These are phyloP conservation scores for Nakazawaea ernobii DNA, from an alignment of 805 yeast species.

Conservation along the genomic window DNA sequence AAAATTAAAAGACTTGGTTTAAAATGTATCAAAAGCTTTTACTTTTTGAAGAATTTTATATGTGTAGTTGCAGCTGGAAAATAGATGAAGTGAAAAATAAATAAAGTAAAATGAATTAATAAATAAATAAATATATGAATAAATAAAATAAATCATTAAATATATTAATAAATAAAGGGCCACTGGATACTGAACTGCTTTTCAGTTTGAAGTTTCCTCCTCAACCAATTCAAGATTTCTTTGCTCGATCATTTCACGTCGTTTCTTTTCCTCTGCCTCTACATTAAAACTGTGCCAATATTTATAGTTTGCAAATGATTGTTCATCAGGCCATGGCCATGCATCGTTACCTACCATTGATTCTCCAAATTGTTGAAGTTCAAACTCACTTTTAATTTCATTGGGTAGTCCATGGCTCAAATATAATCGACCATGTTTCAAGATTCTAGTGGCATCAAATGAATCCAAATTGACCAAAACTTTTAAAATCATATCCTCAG, in stretches of 20 bases:
- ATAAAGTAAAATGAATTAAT: too few relatives aligned
- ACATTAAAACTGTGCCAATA: not conserved
- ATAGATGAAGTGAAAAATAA: not conserved
- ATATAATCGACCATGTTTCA: constrained; percentile 3
- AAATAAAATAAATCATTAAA: not conserved
- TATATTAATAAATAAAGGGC: not conserved
- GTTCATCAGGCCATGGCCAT: constrained; percentile 11
- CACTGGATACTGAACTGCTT: not conserved
- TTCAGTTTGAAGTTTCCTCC: not conserved
- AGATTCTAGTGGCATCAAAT: constrained; percentile 1
- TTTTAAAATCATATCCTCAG: constrained; percentile 2
- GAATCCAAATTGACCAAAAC: not conserved
- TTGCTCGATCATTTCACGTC: too few relatives aligned
- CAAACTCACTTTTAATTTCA: constrained; percentile 3
- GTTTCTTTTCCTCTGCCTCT: too few relatives aligned
- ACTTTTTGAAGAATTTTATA: too few relatives aligned
- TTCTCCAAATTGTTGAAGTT: not conserved
- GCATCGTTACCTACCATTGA: not conserved
- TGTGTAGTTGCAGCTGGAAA: too few relatives aligned
- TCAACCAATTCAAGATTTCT: too few relatives aligned
- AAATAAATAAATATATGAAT: too few relatives aligned
- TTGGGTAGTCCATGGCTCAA: not conserved
- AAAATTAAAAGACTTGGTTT: constrained; percentile 13
- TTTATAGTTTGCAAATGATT: constrained; percentile 3
- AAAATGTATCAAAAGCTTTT: not conserved